A percentile compares a stretch with the other conserved stretches of the same genome.
These are phyloP conservation scores for Isoetes engelmannii DNA, from an alignment of 83 land plant species.

Conservation along the genomic window DNA sequence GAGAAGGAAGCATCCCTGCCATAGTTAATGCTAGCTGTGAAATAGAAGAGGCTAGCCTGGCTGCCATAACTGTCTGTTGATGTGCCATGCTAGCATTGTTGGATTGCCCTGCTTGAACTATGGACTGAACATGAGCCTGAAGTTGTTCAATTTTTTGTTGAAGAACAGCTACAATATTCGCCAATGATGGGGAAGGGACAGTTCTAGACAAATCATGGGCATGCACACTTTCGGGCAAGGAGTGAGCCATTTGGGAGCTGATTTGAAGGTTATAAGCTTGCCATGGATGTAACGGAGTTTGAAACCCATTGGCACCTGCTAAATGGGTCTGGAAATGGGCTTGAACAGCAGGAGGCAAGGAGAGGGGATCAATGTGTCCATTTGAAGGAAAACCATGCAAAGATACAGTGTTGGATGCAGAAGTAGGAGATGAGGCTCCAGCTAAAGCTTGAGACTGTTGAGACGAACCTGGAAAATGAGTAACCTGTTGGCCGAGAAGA, in stretches of 20 bases:
- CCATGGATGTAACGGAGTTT: not conserved
- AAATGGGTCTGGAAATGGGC: slow-evolving; percentile 10
- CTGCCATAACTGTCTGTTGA: slow-evolving; percentile 21
- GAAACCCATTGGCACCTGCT: not conserved
- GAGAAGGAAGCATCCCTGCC: not conserved
- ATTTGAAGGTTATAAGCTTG: slow-evolving; percentile 8
- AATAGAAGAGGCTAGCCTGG: slow-evolving; percentile 3
- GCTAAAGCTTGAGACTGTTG: slow-evolving; percentile 6
- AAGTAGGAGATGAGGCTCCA: not conserved
- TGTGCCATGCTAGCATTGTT: slow-evolving; percentile 15
- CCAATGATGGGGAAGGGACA: slow-evolving; percentile 1
- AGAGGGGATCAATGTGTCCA: not conserved
- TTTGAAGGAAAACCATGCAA: slow-evolving; percentile 3
- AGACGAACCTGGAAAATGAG: slow-evolving; percentile 1
- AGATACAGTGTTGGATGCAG: slow-evolving; percentile 12
- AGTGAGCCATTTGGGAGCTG: not conserved
- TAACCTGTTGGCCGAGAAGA: slow-evolving; percentile 19
- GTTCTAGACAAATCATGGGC: not conserved
- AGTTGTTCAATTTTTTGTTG: slow-evolving; percentile 20
- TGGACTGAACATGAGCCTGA: slow-evolving; percentile 17
- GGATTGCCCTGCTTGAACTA: slow-evolving; percentile 15
- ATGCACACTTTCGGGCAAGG: slow-evolving; percentile 10
- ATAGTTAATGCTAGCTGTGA: slow-evolving; percentile 17
- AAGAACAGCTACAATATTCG: slow-evolving; percentile 13
- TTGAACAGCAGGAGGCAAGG: not conserved